phyloP scores from a whole-genome alignment of 768 basidiomycete species.

The Pleurotus sapidus region DNA sequence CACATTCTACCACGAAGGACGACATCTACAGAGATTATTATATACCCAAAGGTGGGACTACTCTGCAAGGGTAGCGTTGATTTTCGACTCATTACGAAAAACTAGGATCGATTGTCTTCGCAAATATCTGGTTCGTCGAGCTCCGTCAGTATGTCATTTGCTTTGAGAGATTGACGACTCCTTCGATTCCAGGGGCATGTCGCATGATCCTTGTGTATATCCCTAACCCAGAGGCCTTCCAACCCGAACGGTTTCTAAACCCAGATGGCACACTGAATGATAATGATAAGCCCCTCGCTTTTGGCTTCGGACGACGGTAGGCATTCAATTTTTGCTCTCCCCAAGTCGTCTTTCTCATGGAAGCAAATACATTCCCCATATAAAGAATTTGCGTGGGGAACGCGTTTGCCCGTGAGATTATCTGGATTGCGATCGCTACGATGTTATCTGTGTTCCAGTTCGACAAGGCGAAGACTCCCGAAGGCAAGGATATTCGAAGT shows the following conservation, averaged over 20 bases:
- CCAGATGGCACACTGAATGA: slow-evolving; percentile 10
- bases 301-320: slow-evolving; percentile 24
- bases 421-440: slow-evolving; percentile 30
- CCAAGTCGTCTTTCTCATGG: background rate
- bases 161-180: background rate
- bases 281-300: slow-evolving; percentile 12
- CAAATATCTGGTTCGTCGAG: slow-evolving; percentile 33
- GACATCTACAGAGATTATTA: slow-evolving; percentile 36
- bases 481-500: slow-evolving; percentile 12
- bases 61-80: background rate
- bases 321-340: background rate
- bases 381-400: background rate
- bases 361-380: too few relatives aligned
- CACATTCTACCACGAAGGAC: slow-evolving; percentile 29
- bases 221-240: slow-evolving; percentile 34
- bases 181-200: slow-evolving; percentile 30
- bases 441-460: slow-evolving; percentile 30
- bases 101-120: slow-evolving; percentile 26
- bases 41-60: slow-evolving; percentile 35
- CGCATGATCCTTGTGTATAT: slow-evolving; percentile 34
- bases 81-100: background rate
- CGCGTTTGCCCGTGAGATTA: background rate
- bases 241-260: slow-evolving; percentile 36
- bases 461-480: slow-evolving; percentile 22
- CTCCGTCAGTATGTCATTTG: background rate